Conservation (phyloP, 1,284 basidiomycete species). For the Leccinum pallidistipes region DNA sequence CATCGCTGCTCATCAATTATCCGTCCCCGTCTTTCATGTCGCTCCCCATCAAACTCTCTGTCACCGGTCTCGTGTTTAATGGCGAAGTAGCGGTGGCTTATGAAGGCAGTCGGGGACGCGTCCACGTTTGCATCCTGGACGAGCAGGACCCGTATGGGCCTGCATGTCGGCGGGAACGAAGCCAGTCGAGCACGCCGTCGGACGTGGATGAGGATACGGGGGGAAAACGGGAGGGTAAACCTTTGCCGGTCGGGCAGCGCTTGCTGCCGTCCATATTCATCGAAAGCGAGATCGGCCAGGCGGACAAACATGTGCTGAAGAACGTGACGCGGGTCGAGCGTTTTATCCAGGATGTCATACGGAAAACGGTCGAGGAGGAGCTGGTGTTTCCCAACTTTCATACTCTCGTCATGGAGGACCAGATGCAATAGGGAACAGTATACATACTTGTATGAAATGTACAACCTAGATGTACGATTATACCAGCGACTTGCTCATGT, state of each 20-base stretch:
- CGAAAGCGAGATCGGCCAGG: slow-evolving; percentile 95
- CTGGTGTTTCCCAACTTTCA: slow-evolving; percentile 94
- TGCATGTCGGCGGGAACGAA: slow-evolving; percentile 43
- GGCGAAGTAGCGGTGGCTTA: slow-evolving; percentile 91
- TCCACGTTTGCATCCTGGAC: slow-evolving; percentile 89
- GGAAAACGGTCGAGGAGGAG: slow-evolving; percentile 93
- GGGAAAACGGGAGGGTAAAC: slow-evolving; percentile 49
- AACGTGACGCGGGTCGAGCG: slow-evolving; percentile 97
- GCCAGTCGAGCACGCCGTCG: slow-evolving; percentile 39
- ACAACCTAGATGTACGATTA: slow-evolving; percentile 26
- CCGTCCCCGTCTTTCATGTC: slow-evolving; percentile 95
- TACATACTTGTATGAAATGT: slow-evolving; percentile 4
- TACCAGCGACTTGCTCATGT: slow-evolving; percentile 85
- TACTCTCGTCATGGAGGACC: slow-evolving; percentile 68
- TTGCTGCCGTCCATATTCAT: slow-evolving; percentile 92
- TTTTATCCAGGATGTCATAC: slow-evolving; percentile 93
- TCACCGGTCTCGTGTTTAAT: slow-evolving; percentile 85
- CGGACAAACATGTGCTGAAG: slow-evolving; percentile 93
- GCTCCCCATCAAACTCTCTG: slow-evolving; percentile 88
- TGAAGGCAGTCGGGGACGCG: slow-evolving; percentile 75
- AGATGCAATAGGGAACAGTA: slow-evolving; percentile 8
- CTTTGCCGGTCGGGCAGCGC: slow-evolving; percentile 76
- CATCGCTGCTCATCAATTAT: slow-evolving; percentile 94
- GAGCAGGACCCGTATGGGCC: slow-evolving; percentile 81
- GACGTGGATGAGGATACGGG: slow-evolving; percentile 43